phyloP scores from a whole-genome alignment of 495 filamentous ascomycete species.

The Immersiella caudata region DNA sequence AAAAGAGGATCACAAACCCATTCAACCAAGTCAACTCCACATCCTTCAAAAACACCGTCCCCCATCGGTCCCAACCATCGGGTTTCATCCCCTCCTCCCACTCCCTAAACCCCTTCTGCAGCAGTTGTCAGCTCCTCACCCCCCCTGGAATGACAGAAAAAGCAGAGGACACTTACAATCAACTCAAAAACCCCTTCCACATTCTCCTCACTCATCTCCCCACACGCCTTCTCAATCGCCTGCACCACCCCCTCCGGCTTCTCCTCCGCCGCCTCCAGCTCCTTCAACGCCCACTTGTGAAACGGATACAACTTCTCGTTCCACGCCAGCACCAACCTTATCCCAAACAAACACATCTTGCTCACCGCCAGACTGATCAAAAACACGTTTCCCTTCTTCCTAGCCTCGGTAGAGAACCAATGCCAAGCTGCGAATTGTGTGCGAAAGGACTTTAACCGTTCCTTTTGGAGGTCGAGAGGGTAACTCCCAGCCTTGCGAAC shows the following conservation, averaged over 20 bases:
- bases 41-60: constrained; percentile 25
- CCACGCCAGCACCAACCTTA: constrained; percentile 27
- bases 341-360: constrained; percentile 32
- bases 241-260: constrained; percentile 29
- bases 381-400: constrained; percentile 25
- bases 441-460: constrained; percentile 22
- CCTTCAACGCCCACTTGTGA: constrained; percentile 32
- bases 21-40: constrained; percentile 33
- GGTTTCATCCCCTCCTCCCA: constrained; percentile 17
- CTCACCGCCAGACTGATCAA: constrained; percentile 23
- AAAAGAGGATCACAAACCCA: neutral
- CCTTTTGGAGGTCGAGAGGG: constrained; percentile 18
- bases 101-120: constrained; percentile 14
- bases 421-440: constrained; percentile 29
- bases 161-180: constrained; percentile 11
- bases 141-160: no score
- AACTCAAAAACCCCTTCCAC: constrained; percentile 23
- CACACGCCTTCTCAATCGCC: constrained; percentile 7
- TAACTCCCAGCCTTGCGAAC: constrained; percentile 13
- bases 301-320: constrained; percentile 34
- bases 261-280: constrained; percentile 22
- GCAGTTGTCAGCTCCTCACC: no score
- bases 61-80: constrained; percentile 3
- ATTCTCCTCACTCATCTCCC: constrained; percentile 20
- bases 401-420: constrained; percentile 25